phyloP scores from a whole-genome alignment of 306 rosid genomes.

The Elaeagnus macrophylla region DNA sequence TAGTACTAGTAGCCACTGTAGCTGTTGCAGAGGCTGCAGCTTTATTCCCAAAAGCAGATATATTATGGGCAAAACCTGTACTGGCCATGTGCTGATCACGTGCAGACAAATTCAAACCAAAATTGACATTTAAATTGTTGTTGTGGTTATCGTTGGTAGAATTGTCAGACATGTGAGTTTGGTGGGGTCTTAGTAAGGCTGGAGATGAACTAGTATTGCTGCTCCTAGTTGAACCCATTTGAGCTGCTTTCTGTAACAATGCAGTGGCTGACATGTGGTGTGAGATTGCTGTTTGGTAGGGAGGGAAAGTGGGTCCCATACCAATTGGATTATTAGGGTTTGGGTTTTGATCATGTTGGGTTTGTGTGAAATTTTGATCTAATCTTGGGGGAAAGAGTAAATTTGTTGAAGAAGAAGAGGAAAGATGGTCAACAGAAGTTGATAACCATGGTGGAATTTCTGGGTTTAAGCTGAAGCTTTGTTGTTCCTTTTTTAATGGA shows the following conservation, averaged over 20 bases:
- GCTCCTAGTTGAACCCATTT: constrained; percentile 83
- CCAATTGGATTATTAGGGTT: constrained; percentile 34
- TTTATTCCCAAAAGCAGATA: constrained; percentile 20
- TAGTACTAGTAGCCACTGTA: background rate
- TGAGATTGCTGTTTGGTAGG: constrained; percentile 42
- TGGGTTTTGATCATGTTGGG: constrained; percentile 38
- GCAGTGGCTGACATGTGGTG: constrained; percentile 97
- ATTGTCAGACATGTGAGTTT: constrained; percentile 43
- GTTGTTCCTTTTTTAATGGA: constrained; percentile 51
- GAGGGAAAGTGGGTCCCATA: constrained; percentile 41
- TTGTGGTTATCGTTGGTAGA: constrained; percentile 1
- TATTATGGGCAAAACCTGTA: constrained; percentile 14
- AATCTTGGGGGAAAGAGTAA: constrained; percentile 32
- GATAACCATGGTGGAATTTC: constrained; percentile 64
- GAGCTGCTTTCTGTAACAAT: constrained; percentile 91
- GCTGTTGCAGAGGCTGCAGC: background rate
- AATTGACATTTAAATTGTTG: constrained; percentile 6
- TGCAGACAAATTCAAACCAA: constrained; percentile 47
- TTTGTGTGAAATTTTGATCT: constrained; percentile 17
- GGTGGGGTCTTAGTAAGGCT: constrained; percentile 41
- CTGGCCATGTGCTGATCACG: constrained; percentile 23
- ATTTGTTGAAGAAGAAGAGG: constrained; percentile 24
- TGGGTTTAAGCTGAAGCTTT: constrained; percentile 32
- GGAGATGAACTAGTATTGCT: constrained; percentile 6
- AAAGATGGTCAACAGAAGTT: constrained; percentile 5